A percentile compares a stretch with the other conserved stretches of the same genome.
phyloP scores from a whole-genome alignment of 2,329 filamentous ascomycete genomes.

The Hymenoscyphus fraxineus region DNA sequence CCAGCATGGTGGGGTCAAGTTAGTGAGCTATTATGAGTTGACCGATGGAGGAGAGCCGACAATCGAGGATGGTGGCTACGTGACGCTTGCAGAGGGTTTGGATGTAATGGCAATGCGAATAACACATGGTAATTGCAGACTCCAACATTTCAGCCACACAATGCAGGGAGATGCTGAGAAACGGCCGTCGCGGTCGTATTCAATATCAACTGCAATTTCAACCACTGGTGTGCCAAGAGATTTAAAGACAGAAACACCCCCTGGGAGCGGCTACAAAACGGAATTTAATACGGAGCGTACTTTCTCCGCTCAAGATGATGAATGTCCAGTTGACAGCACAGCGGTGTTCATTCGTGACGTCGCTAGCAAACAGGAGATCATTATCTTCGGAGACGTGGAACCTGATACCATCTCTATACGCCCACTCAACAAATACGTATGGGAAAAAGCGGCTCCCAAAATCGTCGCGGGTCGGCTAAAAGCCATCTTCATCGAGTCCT shows the following conservation, averaged over 20 bases:
- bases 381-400: constrained; percentile 95
- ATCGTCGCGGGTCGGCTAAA: constrained; percentile 67
- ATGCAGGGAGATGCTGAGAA: background rate
- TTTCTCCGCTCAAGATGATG: background rate
- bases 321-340: constrained; percentile 78
- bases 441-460: constrained; percentile 85
- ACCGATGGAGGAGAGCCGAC: constrained; percentile 85
- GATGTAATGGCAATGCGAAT: constrained; percentile 83
- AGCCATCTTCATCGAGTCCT: constrained; percentile 94
- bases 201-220: background rate
- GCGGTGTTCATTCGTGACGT: constrained; percentile 88
- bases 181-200: background rate
- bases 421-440: constrained; percentile 77
- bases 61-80: constrained; percentile 81
- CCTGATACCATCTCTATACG: constrained; percentile 80
- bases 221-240: background rate
- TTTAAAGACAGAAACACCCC: background rate
- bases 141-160: constrained; percentile 34
- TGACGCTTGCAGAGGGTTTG: constrained; percentile 85
- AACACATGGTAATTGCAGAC: constrained; percentile 86
- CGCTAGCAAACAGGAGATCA: constrained; percentile 66
- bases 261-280: too few relatives aligned
- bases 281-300: background rate
- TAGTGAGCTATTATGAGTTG: constrained; percentile 85
- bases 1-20: constrained; percentile 88